Conservation (phyloP, 2,329 filamentous ascomycete genomes). For the Harringtonia lauricola region DNA sequence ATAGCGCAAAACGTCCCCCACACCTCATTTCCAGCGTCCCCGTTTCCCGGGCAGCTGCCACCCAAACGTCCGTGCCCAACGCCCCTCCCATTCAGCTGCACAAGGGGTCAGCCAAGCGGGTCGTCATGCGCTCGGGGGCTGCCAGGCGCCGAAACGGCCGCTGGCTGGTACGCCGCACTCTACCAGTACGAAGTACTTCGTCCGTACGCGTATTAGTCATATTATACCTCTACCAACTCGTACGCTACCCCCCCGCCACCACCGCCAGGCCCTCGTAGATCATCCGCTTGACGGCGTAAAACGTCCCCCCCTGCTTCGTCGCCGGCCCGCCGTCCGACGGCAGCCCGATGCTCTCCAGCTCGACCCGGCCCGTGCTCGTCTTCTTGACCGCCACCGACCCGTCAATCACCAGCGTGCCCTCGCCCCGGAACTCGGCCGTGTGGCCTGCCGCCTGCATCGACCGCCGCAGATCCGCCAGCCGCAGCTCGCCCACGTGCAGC, state of each 20-base stretch:
- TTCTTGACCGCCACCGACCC: conserved; percentile 82
- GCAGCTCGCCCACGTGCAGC: conserved; percentile 86
- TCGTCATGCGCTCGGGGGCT: no score
- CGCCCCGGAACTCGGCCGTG: conserved; percentile 83
- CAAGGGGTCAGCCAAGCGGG: background rate
- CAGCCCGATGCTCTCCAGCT: conserved; percentile 68
- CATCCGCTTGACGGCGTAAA: conserved; percentile 78
- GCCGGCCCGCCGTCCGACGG: conserved; percentile 28
- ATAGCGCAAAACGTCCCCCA: no score
- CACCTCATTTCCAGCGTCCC: conserved; percentile 9
- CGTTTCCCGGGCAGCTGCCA: conserved; percentile 7
- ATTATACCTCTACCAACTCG: conserved; percentile 9
- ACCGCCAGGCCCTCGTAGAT: conserved; percentile 93
- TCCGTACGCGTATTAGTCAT: background rate
- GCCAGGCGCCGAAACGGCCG: no score
- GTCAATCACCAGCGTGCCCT: conserved; percentile 85
- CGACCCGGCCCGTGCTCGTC: conserved; percentile 74
- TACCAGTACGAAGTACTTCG: no score
- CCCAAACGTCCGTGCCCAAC: conserved; percentile 1
- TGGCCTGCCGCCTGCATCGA: conserved; percentile 76
- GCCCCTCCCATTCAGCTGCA: background rate
- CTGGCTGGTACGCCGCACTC: no score
- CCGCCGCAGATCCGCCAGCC: conserved; percentile 76
- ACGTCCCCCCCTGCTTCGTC: conserved; percentile 47
- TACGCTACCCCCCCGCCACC: conserved; percentile 68